Percentiles rank a stretch among this genome's conserved stretches.
Evolutionary conservation across 2,329 filamentous ascomycete genomes (phyloP).

Genomic region (Fusarium torulosum): DNA sequence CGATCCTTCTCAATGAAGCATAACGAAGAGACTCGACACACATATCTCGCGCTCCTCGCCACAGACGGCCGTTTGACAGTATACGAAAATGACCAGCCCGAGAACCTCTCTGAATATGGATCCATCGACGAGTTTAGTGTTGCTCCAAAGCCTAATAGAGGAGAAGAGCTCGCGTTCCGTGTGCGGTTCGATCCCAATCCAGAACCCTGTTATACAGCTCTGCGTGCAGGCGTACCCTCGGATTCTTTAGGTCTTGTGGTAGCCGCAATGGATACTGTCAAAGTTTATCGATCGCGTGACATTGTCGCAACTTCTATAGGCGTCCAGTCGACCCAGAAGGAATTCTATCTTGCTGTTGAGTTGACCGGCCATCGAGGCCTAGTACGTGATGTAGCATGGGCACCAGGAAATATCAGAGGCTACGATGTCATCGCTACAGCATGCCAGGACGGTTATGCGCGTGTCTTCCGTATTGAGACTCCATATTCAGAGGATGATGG

Average conservation of each 20-base stretch:
- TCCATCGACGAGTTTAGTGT: slow-evolving; percentile 82
- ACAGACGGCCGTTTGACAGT: slow-evolving; percentile 84
- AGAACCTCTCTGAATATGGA: slow-evolving; percentile 81
- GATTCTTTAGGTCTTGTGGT: slow-evolving; percentile 87
- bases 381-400: slow-evolving; percentile 92
- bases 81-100: slow-evolving; percentile 87
- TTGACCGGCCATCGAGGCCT: slow-evolving; percentile 79
- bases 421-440: slow-evolving; percentile 93
- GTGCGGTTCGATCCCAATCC: slow-evolving; percentile 91
- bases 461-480: slow-evolving; percentile 86
- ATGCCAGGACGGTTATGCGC: slow-evolving; percentile 89
- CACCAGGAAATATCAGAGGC: slow-evolving; percentile 88
- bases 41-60: slow-evolving; percentile 86
- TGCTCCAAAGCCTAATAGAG: slow-evolving; percentile 76
- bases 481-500: slow-evolving; percentile 61
- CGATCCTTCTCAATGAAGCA: slow-evolving; percentile 87
- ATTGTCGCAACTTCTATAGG: slow-evolving; percentile 65
- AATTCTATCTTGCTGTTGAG: slow-evolving; percentile 87
- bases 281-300: slow-evolving; percentile 82
- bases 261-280: slow-evolving; percentile 85
- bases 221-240: slow-evolving; percentile 83
- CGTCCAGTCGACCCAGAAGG: slow-evolving; percentile 70
- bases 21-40: slow-evolving; percentile 83
- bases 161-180: slow-evolving; percentile 88
- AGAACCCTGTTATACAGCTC: slow-evolving; percentile 80